Evolutionary conservation across 805 yeast species (phyloP).

Genomic region (Suhomyces tanzawaensis): DNA sequence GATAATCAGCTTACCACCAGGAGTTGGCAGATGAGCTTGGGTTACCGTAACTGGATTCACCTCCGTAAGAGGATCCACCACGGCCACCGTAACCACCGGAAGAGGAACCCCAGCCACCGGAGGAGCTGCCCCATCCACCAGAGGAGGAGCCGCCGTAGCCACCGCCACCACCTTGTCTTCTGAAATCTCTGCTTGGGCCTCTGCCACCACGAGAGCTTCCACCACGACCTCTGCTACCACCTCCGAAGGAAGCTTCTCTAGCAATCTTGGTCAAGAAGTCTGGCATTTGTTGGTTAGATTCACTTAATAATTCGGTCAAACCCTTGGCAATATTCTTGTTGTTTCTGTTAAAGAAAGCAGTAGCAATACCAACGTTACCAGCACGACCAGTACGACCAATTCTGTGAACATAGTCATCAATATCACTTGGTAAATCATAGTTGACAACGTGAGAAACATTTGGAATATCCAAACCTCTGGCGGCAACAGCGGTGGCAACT

Average conservation of each 20-base stretch:
- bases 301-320: slow-evolving; percentile 78
- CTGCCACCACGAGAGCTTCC: slow-evolving; percentile 52
- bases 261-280: slow-evolving; percentile 75
- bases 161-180: slow-evolving; percentile 41
- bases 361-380: slow-evolving; percentile 97
- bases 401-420: slow-evolving; percentile 98
- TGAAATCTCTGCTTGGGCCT: slow-evolving; percentile 56
- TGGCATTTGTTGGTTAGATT: slow-evolving; percentile 98
- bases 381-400: slow-evolving; percentile 99
- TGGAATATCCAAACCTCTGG: slow-evolving; percentile 99
- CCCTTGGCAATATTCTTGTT: slow-evolving; percentile 88
- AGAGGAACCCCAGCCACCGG: slow-evolving; percentile 7
- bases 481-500: slow-evolving; percentile 99
- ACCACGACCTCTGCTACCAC: slow-evolving; percentile 27
- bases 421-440: slow-evolving; percentile 94
- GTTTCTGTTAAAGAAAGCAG: slow-evolving; percentile 96
- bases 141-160: slow-evolving; percentile 20
- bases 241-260: slow-evolving; percentile 66
- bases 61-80: slow-evolving; percentile 20
- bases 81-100: slow-evolving; percentile 13
- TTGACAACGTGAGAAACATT: slow-evolving; percentile 97
- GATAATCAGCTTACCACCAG: slow-evolving; percentile 36
- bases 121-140: slow-evolving; percentile 18
- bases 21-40: slow-evolving; percentile 32
- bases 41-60: slow-evolving; percentile 35